These are phyloP conservation scores for Dendrobium officinale DNA, from an alignment of 106 monocot species.

Conservation along the genomic window DNA sequence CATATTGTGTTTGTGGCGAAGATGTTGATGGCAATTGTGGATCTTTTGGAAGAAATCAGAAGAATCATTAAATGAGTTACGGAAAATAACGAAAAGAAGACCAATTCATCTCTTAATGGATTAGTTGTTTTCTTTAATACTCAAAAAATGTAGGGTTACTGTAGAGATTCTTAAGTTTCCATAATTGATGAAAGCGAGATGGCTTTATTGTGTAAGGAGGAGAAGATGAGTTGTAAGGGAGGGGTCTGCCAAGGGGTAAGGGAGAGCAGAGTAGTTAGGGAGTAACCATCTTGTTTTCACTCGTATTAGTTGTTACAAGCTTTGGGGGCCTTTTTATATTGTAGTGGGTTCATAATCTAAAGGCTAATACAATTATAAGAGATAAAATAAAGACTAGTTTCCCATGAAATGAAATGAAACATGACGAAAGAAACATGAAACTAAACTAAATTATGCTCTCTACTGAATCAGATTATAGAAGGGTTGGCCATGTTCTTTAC, in stretches of 20 bases:
- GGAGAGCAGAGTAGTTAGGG: not conserved
- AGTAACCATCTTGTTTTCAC: not conserved
- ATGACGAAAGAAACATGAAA: not conserved
- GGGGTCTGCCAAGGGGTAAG: not conserved
- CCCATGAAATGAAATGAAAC: not conserved
- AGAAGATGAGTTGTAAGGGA: not conserved
- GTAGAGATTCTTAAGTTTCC: not conserved
- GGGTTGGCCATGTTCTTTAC: not conserved
- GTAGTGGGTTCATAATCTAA: not conserved
- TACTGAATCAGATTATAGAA: not conserved
- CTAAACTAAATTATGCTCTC: not conserved
- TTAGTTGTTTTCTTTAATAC: not conserved
- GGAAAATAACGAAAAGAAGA: not conserved
- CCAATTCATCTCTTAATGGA: not conserved
- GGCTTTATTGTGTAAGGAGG: not conserved
- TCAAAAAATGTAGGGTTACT: not conserved
- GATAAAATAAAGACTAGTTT: not conserved
- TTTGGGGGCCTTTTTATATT: not conserved
- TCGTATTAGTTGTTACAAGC: not conserved
- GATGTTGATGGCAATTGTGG: not conserved
- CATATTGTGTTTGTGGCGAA: not conserved
- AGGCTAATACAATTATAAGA: not conserved
- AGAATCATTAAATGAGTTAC: not conserved
- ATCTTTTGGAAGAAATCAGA: not conserved
- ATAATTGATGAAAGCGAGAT: not conserved